Base-by-base conservation (phyloP, 2,329 filamentous ascomycete genomes). In the Didymella glomerata region DNA sequence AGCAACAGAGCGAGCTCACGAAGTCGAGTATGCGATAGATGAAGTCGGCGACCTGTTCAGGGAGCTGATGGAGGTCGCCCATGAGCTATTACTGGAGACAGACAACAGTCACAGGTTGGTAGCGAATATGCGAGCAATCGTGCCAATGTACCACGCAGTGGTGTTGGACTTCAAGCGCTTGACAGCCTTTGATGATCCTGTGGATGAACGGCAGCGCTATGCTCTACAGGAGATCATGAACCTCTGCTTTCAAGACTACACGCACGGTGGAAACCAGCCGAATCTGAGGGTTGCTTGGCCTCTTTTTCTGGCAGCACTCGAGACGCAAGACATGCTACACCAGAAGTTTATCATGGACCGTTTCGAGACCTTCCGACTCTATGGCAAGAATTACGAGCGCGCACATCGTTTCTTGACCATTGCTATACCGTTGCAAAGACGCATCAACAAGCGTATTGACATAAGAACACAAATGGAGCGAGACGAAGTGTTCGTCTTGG, bases 121-220 rank as follows among this genome's bases (percentile, higher is more conserved):
- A 0, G 69, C 69, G 18, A 78, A 78, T 25, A 73, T 78, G 36
- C 73, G 75, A 10, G 66, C 66, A 16, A 73, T 78, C 13, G 70
- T 78, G 7, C 76, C 76, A 1, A 64, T 74, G 28, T 78, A 77
- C 36, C 68, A 78, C 52, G 72, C 74, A n/a, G 64, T 69, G 6
- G 60, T 76, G 16, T 67, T 78, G 0, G 73, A 77, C 24, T 73
- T 68, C 41, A 60, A 68, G 41, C 68, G 70, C 13, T 14, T 70
- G 24, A 64, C 61, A 24, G 51, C 28, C 14, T 63, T 63, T 38
- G 50, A 62, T 8, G 36, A 52, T 11, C 55, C 60, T 20, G 48
- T 61, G 30, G 52, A 30, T 18, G 58, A 52, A 2, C 30, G 56
- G 49, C 62, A 62, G 49, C 42, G 56, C 3, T 45, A 57, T 20